Conservation (phyloP, 2,329 filamentous ascomycete species). For the Aspergillus cejpii region DNA sequence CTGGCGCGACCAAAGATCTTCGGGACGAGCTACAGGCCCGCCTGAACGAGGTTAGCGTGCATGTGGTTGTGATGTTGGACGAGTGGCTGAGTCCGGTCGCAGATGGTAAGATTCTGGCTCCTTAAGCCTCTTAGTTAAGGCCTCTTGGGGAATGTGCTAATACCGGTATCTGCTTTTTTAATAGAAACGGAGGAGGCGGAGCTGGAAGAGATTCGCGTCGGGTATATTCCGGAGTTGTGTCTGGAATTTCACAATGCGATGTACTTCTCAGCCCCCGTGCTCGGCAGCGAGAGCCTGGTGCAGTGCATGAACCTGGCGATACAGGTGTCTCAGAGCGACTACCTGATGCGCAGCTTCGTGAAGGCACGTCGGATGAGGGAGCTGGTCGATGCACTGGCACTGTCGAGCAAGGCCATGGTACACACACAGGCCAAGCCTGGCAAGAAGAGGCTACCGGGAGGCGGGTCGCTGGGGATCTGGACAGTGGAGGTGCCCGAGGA, state of each 20-base stretch:
- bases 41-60: slow-evolving; percentile 50
- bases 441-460: slow-evolving; percentile 38
- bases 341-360: slow-evolving; percentile 59
- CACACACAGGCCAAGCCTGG: slow-evolving; percentile 42
- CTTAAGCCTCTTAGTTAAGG: neutral
- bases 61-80: slow-evolving; percentile 54
- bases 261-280: slow-evolving; percentile 66
- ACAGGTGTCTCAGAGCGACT: slow-evolving; percentile 64
- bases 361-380: slow-evolving; percentile 64
- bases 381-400: slow-evolving; percentile 68
- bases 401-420: slow-evolving; percentile 65
- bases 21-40: slow-evolving; percentile 50
- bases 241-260: slow-evolving; percentile 77
- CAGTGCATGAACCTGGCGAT: slow-evolving; percentile 82
- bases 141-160: slow-evolving; percentile 5
- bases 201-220: slow-evolving; percentile 59
- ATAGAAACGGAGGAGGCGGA: slow-evolving; percentile 54
- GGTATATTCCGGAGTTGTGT: slow-evolving; percentile 78
- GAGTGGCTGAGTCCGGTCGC: slow-evolving; percentile 56
- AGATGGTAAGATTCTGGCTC: slow-evolving; percentile 45
- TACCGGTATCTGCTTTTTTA: slow-evolving; percentile 2
- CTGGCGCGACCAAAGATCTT: slow-evolving; percentile 43
- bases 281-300: slow-evolving; percentile 69
- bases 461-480: slow-evolving; percentile 38
- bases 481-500: slow-evolving; percentile 26